Evolutionary conservation across 805 yeast genomes (phyloP), one percentile per base, ranked within the genome.

Genomic region (Cyberlindnera maritima): DNA sequence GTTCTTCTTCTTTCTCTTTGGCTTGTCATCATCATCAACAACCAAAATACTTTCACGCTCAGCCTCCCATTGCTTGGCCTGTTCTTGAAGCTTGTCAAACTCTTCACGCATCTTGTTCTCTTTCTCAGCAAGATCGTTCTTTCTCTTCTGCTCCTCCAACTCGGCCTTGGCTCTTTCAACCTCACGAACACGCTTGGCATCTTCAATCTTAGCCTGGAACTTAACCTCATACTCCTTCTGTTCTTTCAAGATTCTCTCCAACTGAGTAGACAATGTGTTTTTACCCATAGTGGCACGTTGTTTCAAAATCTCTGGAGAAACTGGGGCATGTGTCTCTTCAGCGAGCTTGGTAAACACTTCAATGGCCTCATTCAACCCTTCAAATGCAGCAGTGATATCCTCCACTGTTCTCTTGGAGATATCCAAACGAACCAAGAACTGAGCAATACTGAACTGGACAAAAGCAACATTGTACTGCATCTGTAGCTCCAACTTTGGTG

Each of bases 221-320:
- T 77, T 74, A 15, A 64, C 64, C 48, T 88, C 91, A 64, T 75
- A 82, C 51, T 76, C 83, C 54, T 74, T 71, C 54, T 94, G 97
- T 54, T 88, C 92, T 21, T 76, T 80, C 43, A 85, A 69, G 25
- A 83, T 79, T 49, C 83, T 78, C 55, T 77, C 85, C 53, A 94
- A 74, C 61, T 90, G 85, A 48, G 79, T 81, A 51, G 78, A 72
- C 62, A 90, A 73, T 0, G 96, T 86, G 47, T 82, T 79, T 41
- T 81, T 75, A 62, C 96, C 97, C 76, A 89, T 77, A 55, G 79
- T 78, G n/a, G 94, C 92, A 68, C 97, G 82, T 55, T 90, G 84
- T 58, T 82, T 84, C 55, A 94, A 72, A 53, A 91, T 97, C 17
- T 80, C 80, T 23, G 85, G 74, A 2, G 95, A 85, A 62, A 80